These are phyloP conservation scores for Cryphonectria radicalis DNA, from an alignment of 2,329 filamentous ascomycete species.

Conservation along the genomic window DNA sequence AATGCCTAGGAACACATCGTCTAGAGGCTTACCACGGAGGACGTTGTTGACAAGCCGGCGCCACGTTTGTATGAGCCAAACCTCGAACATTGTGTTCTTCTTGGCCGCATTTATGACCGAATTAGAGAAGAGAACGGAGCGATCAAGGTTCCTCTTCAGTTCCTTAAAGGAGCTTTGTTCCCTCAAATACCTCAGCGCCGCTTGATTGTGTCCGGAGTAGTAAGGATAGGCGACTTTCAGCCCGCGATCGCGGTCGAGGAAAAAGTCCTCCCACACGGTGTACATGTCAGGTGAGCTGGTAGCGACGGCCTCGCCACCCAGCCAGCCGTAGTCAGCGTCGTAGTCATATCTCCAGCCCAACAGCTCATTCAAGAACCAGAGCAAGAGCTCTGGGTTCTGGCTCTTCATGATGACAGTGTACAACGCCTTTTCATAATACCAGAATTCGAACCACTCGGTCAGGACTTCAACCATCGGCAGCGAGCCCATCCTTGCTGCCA, in stretches of 20 bases:
- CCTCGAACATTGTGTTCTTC: slow-evolving; percentile 9
- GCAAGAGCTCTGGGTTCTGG: slow-evolving; percentile 14
- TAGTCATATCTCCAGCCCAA: not conserved
- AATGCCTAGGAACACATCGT: not conserved
- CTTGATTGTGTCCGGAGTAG: not conserved
- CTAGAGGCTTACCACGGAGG: slow-evolving; percentile 9
- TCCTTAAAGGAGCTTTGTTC: not conserved
- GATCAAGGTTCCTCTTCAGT: not conserved
- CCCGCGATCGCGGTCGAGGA: slow-evolving; percentile 7
- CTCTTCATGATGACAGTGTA: slow-evolving; percentile 10
- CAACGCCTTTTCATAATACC: no score
- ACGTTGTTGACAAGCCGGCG: slow-evolving; percentile 4
- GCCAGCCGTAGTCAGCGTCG: not conserved
- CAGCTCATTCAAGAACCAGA: slow-evolving; percentile 11
- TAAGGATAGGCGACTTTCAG: not conserved
- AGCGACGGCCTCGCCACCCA: slow-evolving; percentile 11
- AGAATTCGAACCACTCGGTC: not conserved
- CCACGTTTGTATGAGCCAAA: slow-evolving; percentile 14
- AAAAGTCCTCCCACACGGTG: slow-evolving; percentile 14
- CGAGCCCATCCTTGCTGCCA: slow-evolving; percentile 14
- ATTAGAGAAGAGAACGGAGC: slow-evolving; percentile 10
- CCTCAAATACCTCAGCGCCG: not conserved
- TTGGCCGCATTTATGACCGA: not conserved
- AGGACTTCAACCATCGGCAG: slow-evolving; percentile 15
- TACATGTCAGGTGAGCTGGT: slow-evolving; percentile 15